phyloP scores from a whole-genome alignment of 1,139 yeast species.

The Arxiozyma telluris region DNA sequence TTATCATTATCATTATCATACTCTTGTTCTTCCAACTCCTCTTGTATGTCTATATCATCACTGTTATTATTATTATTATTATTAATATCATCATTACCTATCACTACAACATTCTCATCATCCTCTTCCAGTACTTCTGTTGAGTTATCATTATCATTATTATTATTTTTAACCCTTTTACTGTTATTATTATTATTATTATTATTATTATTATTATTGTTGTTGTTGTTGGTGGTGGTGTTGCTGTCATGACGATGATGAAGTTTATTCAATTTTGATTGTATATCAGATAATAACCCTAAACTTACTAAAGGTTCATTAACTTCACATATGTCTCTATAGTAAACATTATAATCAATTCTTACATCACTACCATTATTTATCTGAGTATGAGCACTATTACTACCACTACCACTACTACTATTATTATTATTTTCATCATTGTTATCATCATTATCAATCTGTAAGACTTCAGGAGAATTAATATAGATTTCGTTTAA shows the following conservation, averaged over 20 bases:
- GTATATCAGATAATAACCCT: conserved; percentile 48
- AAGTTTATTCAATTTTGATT: conserved; percentile 16
- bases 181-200: conserved; percentile 14
- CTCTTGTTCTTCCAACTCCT: not conserved
- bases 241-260: too few species aligned
- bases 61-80: too few species aligned
- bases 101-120: not conserved
- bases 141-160: conserved; percentile 14
- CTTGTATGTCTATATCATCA: too few species aligned
- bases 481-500: conserved; percentile 25
- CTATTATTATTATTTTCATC: too few species aligned
- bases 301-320: conserved; percentile 73
- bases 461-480: conserved; percentile 29
- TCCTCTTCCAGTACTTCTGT: not conserved
- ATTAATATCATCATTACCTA: too few species aligned
- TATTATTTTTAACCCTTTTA: not conserved
- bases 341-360: conserved; percentile 59
- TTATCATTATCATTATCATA: conserved; percentile 6
- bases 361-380: conserved; percentile 8
- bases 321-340: conserved; percentile 62
- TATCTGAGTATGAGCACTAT: conserved; percentile 3
- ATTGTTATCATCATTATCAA: not conserved
- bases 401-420: too few species aligned
- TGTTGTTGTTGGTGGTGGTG: too few species aligned
- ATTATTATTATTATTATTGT: not conserved